A percentile compares a stretch with the other conserved stretches of the same genome.
Conservation (phyloP, 441 rosid genomes). For the Adansonia madagascariensis region DNA sequence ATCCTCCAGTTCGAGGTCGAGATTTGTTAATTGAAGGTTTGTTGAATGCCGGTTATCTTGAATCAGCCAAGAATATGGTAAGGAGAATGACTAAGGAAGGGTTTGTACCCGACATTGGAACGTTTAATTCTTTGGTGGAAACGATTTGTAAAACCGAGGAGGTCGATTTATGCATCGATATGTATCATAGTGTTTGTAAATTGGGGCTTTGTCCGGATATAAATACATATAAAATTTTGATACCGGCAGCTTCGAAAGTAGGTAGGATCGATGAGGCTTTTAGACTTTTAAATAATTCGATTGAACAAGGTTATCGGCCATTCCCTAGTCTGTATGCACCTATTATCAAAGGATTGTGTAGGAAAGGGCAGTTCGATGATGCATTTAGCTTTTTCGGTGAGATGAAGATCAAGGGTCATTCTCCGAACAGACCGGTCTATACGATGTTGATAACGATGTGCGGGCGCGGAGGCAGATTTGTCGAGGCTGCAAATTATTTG, state of each 20-base stretch:
- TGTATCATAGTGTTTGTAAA: slow-evolving; percentile 65
- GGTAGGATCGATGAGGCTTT: slow-evolving; percentile 85
- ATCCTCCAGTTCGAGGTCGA: slow-evolving; percentile 84
- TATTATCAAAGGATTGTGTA: slow-evolving; percentile 72
- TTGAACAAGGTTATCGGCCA: slow-evolving; percentile 86
- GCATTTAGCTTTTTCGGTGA: slow-evolving; percentile 84
- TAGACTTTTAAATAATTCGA: slow-evolving; percentile 55
- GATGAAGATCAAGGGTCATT: slow-evolving; percentile 83
- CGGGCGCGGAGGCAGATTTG: slow-evolving; percentile 78
- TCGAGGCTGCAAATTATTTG: slow-evolving; percentile 84
- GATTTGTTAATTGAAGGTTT: slow-evolving; percentile 85
- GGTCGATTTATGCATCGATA: slow-evolving; percentile 66
- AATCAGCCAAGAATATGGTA: slow-evolving; percentile 81
- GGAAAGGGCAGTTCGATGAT: slow-evolving; percentile 80
- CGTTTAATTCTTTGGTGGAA: slow-evolving; percentile 68
- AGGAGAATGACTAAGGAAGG: slow-evolving; percentile 76
- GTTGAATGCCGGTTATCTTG: slow-evolving; percentile 73
- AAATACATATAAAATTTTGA: slow-evolving; percentile 68
- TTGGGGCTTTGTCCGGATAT: slow-evolving; percentile 74
- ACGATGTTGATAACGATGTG: slow-evolving; percentile 92
- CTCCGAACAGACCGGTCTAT: slow-evolving; percentile 84
- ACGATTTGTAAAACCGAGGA: slow-evolving; percentile 67
- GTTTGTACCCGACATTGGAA: slow-evolving; percentile 58
- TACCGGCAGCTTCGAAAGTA: slow-evolving; percentile 80
- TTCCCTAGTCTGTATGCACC: slow-evolving; percentile 93